Conservation (phyloP, 345 rosid genomes). For the Syzygium oleosum region DNA sequence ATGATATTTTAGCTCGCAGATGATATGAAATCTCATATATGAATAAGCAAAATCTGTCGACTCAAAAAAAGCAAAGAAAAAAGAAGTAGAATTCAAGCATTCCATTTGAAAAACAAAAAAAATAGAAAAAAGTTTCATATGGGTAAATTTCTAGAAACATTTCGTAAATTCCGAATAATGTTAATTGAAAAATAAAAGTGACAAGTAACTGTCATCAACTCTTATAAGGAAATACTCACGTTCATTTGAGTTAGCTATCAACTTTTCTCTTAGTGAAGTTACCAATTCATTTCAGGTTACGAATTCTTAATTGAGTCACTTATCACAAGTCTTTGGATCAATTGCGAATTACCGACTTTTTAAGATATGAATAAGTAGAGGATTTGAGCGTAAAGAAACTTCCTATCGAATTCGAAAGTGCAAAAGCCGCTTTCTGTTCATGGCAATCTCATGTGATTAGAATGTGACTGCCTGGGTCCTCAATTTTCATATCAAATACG, state of each 20-base stretch:
- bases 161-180: not conserved
- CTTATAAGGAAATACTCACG: not conserved
- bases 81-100: not conserved
- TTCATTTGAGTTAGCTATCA: not conserved
- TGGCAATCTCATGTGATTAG: too few relatives aligned
- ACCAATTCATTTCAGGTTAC: not conserved
- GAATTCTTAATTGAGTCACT: not conserved
- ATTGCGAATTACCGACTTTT: not conserved
- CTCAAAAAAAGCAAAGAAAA: too few relatives aligned
- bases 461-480: too few relatives aligned
- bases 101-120: not conserved
- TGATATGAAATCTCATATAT: not conserved
- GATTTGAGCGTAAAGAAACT: too few relatives aligned
- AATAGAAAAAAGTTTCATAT: fast-evolving
- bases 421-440: too few relatives aligned
- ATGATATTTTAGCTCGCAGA: not conserved
- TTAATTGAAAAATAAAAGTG: not conserved
- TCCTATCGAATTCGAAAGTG: too few relatives aligned
- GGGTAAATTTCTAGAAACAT: not conserved
- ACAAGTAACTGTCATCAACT: fast-evolving
- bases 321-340: not conserved
- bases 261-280: not conserved
- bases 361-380: not conserved
- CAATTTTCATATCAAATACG: too few relatives aligned
- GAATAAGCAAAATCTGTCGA: not conserved